These are phyloP conservation scores for Melastoma malabathricum DNA, from an alignment of 345 rosid genomes.

Conservation along the genomic window DNA sequence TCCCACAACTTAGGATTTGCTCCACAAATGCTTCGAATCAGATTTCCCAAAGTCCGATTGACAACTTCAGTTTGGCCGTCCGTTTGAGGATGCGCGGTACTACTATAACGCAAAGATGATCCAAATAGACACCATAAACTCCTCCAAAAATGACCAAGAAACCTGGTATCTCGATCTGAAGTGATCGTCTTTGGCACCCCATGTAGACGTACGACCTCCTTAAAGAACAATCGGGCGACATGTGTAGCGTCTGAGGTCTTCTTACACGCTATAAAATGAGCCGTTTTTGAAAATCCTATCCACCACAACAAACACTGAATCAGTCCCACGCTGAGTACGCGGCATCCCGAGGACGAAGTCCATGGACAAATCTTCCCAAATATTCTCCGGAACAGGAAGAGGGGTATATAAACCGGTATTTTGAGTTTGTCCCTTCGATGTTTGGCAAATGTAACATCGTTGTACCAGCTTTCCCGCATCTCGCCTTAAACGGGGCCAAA, in stretches of 20 bases:
- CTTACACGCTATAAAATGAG: not conserved
- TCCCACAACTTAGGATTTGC: not conserved
- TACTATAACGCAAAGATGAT: too few relatives aligned
- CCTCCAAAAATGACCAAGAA: too few relatives aligned
- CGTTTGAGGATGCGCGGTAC: too few relatives aligned
- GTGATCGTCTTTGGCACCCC: not conserved
- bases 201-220: too few relatives aligned
- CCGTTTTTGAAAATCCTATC: slow-evolving; percentile 1
- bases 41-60: not conserved
- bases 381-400: not conserved
- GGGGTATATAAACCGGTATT: slow-evolving; percentile 1
- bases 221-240: not conserved
- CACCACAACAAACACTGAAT: not conserved
- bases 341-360: slow-evolving; percentile 1
- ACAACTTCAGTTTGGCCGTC: too few relatives aligned
- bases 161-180: too few relatives aligned
- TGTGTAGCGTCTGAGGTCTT: not conserved
- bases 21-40: not conserved
- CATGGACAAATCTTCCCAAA: slow-evolving; percentile 3
- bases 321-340: not conserved
- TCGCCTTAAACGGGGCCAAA: slow-evolving; percentile 1
- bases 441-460: not conserved
- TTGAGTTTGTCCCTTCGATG: not conserved
- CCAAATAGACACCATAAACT: too few relatives aligned
- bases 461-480: not conserved